phyloP scores from a whole-genome alignment of 1,139 yeast species.

The Barnettozyma hawaiiensis region DNA sequence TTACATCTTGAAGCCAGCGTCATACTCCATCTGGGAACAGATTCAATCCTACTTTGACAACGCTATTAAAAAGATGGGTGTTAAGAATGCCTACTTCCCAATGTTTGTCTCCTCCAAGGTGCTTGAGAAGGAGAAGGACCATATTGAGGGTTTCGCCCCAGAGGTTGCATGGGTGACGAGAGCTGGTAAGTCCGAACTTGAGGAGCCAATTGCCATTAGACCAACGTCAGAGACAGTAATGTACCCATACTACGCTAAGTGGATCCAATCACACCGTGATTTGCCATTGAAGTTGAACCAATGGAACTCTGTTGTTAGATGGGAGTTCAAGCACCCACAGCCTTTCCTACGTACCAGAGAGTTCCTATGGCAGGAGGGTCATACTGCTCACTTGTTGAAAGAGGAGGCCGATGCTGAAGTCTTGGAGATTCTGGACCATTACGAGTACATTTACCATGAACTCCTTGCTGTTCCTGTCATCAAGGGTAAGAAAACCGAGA shows the following conservation, averaged over 20 bases:
- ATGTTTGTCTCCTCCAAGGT: slow-evolving; percentile 94
- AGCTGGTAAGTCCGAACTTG: slow-evolving; percentile 91
- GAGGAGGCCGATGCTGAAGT: slow-evolving; percentile 84
- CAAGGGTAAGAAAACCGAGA: slow-evolving; percentile 92
- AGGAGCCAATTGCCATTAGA: slow-evolving; percentile 97
- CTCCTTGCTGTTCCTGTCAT: slow-evolving; percentile 96
- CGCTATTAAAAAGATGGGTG: slow-evolving; percentile 81
- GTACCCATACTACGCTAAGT: slow-evolving; percentile 98
- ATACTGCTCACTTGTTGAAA: slow-evolving; percentile 86
- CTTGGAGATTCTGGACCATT: slow-evolving; percentile 76
- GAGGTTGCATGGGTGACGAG: slow-evolving; percentile 99
- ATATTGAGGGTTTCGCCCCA: slow-evolving; percentile 98
- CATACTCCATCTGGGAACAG: slow-evolving; percentile 91
- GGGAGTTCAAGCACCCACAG: slow-evolving; percentile 99
- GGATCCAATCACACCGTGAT: slow-evolving; percentile 98
- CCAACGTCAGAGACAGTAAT: slow-evolving; percentile 99
- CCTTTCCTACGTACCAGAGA: slow-evolving; percentile 98
- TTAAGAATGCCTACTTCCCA: slow-evolving; percentile 94
- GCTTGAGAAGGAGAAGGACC: slow-evolving; percentile 96
- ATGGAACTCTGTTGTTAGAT: slow-evolving; percentile 99
- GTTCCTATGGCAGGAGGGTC: slow-evolving; percentile 99
- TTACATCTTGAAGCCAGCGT: slow-evolving; percentile 94
- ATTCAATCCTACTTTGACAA: slow-evolving; percentile 85
- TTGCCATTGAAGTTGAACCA: slow-evolving; percentile 94
- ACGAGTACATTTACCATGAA: slow-evolving; percentile 80